phyloP scores from a whole-genome alignment of 768 basidiomycete genomes.

The Hortiboletus flavorubellus region DNA sequence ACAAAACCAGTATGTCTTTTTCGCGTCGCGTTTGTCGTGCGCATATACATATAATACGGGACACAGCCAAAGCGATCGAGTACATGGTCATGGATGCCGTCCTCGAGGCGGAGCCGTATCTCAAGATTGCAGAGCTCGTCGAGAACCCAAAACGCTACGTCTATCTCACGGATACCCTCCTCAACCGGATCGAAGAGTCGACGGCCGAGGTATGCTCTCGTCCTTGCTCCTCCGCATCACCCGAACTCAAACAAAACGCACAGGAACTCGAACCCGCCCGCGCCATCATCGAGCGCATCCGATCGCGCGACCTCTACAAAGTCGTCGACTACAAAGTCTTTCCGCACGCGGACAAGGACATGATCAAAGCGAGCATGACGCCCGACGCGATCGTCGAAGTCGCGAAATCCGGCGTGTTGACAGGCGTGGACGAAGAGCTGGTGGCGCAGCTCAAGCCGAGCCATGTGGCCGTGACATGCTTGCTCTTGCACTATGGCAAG shows the following conservation, averaged over 20 bases:
- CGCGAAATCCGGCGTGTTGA: constrained; percentile 30
- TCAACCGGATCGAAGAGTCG: constrained; percentile 55
- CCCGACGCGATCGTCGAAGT: constrained; percentile 42
- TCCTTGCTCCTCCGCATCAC: no score
- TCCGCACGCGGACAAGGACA: constrained; percentile 28
- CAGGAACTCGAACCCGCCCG: constrained; percentile 62
- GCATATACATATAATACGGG: neutral
- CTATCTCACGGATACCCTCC: constrained; percentile 66
- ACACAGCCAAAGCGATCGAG: constrained; percentile 69
- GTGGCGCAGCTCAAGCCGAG: constrained; percentile 37
- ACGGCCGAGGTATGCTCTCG: constrained; percentile 26
- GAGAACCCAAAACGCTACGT: constrained; percentile 58
- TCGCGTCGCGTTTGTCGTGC: neutral
- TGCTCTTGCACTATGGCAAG: constrained; percentile 77
- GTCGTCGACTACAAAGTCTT: constrained; percentile 64
- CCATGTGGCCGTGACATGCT: constrained; percentile 63
- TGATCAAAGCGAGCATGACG: constrained; percentile 33
- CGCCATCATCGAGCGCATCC: constrained; percentile 59
- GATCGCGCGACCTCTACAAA: constrained; percentile 62
- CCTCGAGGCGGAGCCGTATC: constrained; percentile 58
- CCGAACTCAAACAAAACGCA: neutral
- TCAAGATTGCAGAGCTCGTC: constrained; percentile 58
- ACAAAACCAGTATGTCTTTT: constrained; percentile 51
- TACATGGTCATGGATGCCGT: constrained; percentile 83
- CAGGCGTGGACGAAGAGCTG: constrained; percentile 25